Base-by-base conservation (phyloP, 768 basidiomycete species). In the Pilatotrama ljubarskyi region DNA sequence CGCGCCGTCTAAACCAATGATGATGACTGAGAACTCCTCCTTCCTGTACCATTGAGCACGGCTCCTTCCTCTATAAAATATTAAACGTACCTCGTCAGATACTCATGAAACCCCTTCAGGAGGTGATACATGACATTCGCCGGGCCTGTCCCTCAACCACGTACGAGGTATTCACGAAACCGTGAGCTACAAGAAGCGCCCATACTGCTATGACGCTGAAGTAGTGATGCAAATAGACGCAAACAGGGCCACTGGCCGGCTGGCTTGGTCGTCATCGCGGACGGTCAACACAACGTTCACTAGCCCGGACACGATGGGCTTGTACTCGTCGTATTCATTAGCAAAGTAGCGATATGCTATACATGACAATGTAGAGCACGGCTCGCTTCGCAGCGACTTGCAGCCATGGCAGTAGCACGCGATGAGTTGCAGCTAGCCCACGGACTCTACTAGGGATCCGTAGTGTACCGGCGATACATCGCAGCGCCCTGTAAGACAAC, bases 1-100 rank as follows among this genome's bases (percentile, higher is more conserved):
- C 29, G 93, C 93, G 15, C 90, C 91, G 72, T 93, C 93, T 17
- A 95, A 82, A 11, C 95, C 96, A 54, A 98, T 86, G 70, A 98
- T 97, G 52, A 98, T 91, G 25, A 98, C 87, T 10, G 91, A 94
- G 72, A 95, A 98, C 67, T 96, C 93, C 60, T 92, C 87, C n/a
- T n/a, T n/a, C n/a, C n/a, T n/a, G n/a, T n/a, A n/a, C n/a, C n/a
- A n/a, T n/a, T n/a, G n/a, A n/a, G n/a, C n/a, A n/a, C n/a, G n/a
- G n/a, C n/a, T n/a, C n/a, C n/a, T n/a, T n/a, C n/a, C n/a, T n/a
- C n/a, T n/a, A n/a, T n/a, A n/a, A n/a, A n/a, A n/a, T n/a, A n/a
- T n/a, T n/a, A n/a, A n/a, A 42, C 76, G 58, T 65, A 88, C 87
- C 90, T 86, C 26, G 93, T 98, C 35, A 98, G 74, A 75, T 95